Evolutionary conservation across 1,284 basidiomycete genomes (phyloP), one percentile per base, ranked within the genome.

Genomic region (Mycosarcoma mackinlayi): DNA sequence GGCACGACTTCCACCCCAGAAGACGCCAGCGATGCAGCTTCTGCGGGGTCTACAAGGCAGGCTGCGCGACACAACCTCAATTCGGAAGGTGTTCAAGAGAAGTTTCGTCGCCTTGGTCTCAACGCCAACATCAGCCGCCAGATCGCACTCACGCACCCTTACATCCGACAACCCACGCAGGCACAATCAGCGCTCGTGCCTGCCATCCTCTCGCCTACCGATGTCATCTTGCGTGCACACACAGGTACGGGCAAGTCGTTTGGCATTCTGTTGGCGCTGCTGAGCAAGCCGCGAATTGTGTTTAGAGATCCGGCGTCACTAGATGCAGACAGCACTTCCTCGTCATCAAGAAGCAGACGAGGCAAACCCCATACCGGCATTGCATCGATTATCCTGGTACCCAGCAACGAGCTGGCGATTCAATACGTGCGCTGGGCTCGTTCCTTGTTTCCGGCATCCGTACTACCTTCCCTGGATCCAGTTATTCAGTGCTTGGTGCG

Each of bases 221-320:
- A 82, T 44, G 61, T 82, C 37, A 67, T 82, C 10, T 30, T 80
- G 21, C 71, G 80, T 3, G 78, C 79, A 16, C 78, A 80, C 35
- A 82, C 80, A 1, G 80, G 79, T 27, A 79, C 78, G 0, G 80
- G 80, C 19, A 82, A 82, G 65, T 75, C 73, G 6, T 79, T 80
- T 18, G 77, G 67, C 19, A 50, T 81, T 37, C 66, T 82, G 4
- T 61, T 82, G 14, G 75, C 74, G 13, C 71, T 80, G 19, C 66
- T 82, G 16, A 74, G 73, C 38, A 78, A 79, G 44, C 80, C 80
- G 10, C 76, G 78, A 31, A 55, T 82, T 41, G 62, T 77, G 4
- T 79, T 81, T 28, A 48, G 60, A n/a, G 48, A 58, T 8, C 16
- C 33, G 13, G 35, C 40, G 11, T 27, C 45, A 5, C 33, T 18